Base-by-base conservation (phyloP, 2,329 filamentous ascomycete species). In the Clonostachys byssicola region DNA sequence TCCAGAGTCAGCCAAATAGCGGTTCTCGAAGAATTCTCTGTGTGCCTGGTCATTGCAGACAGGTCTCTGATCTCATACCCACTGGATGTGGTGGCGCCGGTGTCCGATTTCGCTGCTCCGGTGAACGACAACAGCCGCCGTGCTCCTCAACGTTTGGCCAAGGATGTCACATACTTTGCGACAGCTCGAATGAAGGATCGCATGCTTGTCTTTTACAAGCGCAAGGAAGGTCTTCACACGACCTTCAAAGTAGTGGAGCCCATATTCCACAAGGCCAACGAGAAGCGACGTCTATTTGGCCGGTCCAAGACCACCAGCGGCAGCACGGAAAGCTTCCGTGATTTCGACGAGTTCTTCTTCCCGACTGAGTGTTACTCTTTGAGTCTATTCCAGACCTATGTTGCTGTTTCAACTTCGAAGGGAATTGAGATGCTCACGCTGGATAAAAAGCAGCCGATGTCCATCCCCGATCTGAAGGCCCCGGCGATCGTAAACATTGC, bases 291-390 rank as follows among this genome's bases (percentile, higher is more conserved):
- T 9, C 64, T 85, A 13, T 85, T 85, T 52, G 77, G 81, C 38
- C 68, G 73, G 53, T 84, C 83, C 16, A 72, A 71, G 49, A 67
- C 71, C 12, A 79, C 80, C 10, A 76, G 78, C 33, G 90, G 90
- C 17, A 84, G 81, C 50, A 96, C 92, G 0, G 94, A 99, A 58
- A 92, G 92, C 58, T 99, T 97, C 83, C 87, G 94, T 52, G 94
- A 99, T 62, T 99, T 92, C 64, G 94, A 99, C 70, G 94, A 97
- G 56, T 99, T 99, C 68, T 99, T 97, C 70, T 92, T 99, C 56
- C 94, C 94, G 0, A 86, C 89, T 3, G 95, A 99, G 63, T 96
- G 91, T 65, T 96, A 87, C 66, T 90, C 89, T 43, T 88, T 99
- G 62, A 97, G 96, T 66, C 81, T 99, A 45, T 99, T 97, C 80